phyloP scores from a whole-genome alignment of 2,329 filamentous ascomycete genomes.

The Curvularia lunata region DNA sequence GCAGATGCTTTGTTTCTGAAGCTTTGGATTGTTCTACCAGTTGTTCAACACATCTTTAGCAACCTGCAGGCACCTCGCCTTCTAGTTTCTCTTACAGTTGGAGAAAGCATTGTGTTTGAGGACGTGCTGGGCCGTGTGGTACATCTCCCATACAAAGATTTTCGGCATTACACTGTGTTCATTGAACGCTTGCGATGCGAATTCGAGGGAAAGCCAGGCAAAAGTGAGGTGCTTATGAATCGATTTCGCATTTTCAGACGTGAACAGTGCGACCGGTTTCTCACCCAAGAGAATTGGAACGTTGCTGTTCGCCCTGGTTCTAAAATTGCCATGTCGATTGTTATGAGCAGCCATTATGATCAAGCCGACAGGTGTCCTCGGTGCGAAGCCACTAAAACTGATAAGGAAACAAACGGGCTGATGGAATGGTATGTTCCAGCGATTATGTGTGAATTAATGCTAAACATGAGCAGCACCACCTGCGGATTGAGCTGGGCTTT shows the following conservation, averaged over 20 bases:
- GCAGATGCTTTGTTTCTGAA: neutral
- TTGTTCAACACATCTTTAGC: neutral
- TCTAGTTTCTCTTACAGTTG: neutral
- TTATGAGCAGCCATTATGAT: neutral
- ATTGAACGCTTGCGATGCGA: neutral
- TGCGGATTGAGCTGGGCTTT: neutral
- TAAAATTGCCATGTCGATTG: neutral
- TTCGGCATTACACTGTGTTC: neutral
- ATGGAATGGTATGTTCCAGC: neutral
- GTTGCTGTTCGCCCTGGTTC: neutral
- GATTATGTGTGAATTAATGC: neutral
- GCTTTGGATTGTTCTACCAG: neutral
- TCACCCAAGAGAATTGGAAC: neutral
- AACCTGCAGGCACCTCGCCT: neutral
- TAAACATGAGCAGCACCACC: neutral
- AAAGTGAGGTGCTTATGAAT: neutral
- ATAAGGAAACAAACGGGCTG: neutral
- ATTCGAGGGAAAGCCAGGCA: neutral
- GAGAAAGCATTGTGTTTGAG: neutral
- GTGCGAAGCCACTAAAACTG: neutral
- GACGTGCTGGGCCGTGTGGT: neutral
- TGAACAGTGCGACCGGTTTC: neutral
- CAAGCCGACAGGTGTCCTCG: neutral
- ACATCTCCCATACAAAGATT: neutral
- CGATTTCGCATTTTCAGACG: neutral